Evolutionary conservation across 768 basidiomycete species (phyloP).

Genomic region (Kwoniella sp.): DNA sequence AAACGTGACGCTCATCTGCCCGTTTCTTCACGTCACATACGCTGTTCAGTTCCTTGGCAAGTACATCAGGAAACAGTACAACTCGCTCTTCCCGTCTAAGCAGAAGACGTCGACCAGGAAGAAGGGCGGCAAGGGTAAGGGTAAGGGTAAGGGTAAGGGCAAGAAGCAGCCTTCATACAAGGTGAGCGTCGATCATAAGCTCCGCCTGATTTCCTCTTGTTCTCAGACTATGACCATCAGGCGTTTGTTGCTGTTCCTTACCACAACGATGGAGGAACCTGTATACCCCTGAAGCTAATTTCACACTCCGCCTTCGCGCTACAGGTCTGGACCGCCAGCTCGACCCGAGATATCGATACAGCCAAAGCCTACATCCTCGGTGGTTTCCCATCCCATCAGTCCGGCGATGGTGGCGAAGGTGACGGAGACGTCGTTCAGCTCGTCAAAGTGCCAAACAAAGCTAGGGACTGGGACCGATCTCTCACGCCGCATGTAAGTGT

Average conservation of each 20-base stretch:
- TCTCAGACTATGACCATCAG: not conserved
- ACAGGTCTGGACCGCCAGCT: constrained; percentile 57
- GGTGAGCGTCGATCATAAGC: constrained; percentile 25
- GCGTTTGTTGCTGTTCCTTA: not conserved
- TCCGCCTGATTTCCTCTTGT: not conserved
- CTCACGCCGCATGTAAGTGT: constrained; percentile 56
- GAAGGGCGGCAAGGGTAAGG: constrained; percentile 20
- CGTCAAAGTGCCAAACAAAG: constrained; percentile 57
- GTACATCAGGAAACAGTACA: constrained; percentile 48
- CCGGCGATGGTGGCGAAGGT: constrained; percentile 56
- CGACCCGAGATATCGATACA: constrained; percentile 54
- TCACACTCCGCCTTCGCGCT: too few relatives aligned
- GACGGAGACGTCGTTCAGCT: constrained; percentile 56
- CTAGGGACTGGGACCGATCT: constrained; percentile 54
- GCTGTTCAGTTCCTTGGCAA: constrained; percentile 41
- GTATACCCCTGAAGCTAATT: too few relatives aligned
- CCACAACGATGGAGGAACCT: too few relatives aligned
- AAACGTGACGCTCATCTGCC: too few relatives aligned
- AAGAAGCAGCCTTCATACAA: constrained; percentile 38
- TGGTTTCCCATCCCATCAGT: constrained; percentile 56
- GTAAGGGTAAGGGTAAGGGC: constrained; percentile 17
- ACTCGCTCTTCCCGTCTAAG: constrained; percentile 43
- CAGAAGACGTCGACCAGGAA: constrained; percentile 26
- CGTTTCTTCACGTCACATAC: not conserved
- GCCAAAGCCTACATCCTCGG: constrained; percentile 56